Conservation (phyloP, 2,329 filamentous ascomycete genomes). For the Dissoconium aciculare region DNA sequence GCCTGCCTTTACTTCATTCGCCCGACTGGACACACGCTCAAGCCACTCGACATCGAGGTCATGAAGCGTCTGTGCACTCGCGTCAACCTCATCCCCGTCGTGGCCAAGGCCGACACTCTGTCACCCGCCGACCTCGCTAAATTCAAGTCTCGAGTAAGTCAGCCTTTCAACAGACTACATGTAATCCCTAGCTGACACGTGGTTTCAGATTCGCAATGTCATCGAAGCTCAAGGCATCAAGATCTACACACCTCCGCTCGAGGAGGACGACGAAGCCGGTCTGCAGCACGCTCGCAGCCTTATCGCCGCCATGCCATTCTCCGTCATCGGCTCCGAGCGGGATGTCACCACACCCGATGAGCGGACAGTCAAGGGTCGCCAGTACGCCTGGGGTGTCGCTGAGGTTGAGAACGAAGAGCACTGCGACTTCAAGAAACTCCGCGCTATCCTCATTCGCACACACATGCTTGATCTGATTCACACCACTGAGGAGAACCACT, state of each 20-base stretch:
- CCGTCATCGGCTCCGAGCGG: slow-evolving; percentile 97
- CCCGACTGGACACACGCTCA: slow-evolving; percentile 93
- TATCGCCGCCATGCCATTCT: slow-evolving; percentile 96
- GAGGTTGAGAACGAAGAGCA: slow-evolving; percentile 99
- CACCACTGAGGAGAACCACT: slow-evolving; percentile 98
- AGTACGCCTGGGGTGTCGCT: slow-evolving; percentile 98
- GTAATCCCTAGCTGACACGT: slow-evolving; percentile 19
- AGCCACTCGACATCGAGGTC: slow-evolving; percentile 97
- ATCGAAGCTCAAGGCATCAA: slow-evolving; percentile 98
- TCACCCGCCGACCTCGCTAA: slow-evolving; percentile 80
- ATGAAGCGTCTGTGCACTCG: slow-evolving; percentile 98
- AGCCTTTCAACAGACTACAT: slow-evolving; percentile 2
- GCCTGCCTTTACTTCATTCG: slow-evolving; percentile 98
- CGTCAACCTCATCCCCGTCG: slow-evolving; percentile 95
- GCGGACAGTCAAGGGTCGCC: slow-evolving; percentile 94
- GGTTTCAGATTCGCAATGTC: slow-evolving; percentile 69
- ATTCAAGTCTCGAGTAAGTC: slow-evolving; percentile 84
- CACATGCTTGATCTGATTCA: slow-evolving; percentile 99
- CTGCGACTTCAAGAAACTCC: slow-evolving; percentile 99
- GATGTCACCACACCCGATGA: slow-evolving; percentile 94
- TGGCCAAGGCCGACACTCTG: slow-evolving; percentile 96
- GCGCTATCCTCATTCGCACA: slow-evolving; percentile 83
- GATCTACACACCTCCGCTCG: slow-evolving; percentile 94
- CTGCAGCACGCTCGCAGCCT: slow-evolving; percentile 87
- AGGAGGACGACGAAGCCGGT: slow-evolving; percentile 95